Evolutionary conservation across 2,329 filamentous ascomycete genomes (phyloP), one percentile per base, ranked within the genome.

Genomic region (Ophiostoma tasmaniense): DNA sequence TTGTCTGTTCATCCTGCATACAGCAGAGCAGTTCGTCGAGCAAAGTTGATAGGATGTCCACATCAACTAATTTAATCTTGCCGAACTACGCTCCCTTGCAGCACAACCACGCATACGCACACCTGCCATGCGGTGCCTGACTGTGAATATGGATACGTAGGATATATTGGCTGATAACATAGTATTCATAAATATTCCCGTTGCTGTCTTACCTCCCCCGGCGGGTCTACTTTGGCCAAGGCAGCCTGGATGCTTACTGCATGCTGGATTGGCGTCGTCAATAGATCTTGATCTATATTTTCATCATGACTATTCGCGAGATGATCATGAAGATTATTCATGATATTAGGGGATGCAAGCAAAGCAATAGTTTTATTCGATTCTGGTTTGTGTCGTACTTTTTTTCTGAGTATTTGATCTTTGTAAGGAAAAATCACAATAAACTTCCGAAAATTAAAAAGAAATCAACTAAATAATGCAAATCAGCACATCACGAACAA

Each of bases 101-200:
- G 55, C 55, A 61, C 55, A 61, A 61, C 35, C 35, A 66, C 22
- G 37, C 35, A 66, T n/a, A 64, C 30, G 61, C 30, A 39, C 30
- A 64, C 20, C 28, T 62, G 59, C 59, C 25, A 62, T 62, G 59
- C 59, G 30, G 17, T 45, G 42, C 42, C 20, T 45, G 42, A 45
- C 42, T 45, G 39, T 7, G 42, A 42, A 45, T 45, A 45, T 55
- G 50, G 8, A 55, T 25, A 55, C n/a, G n/a, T 13, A 55, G 10
- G 50, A 55, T 28, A 14, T 25, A 25, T 45, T 45, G 17, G 42
- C 2, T 45, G 39, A 8, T 20, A 7, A n/a, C n/a, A 45, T 45
- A 45, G 20, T 17, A 45, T 4, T 45, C 8, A 6, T 45, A 10
- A 17, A 45, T 45, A 45, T 45, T n/a, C 42, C 42, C 42, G 20